Conservation (phyloP, 2,329 filamentous ascomycete species). For the Fusarium austroafricanum region DNA sequence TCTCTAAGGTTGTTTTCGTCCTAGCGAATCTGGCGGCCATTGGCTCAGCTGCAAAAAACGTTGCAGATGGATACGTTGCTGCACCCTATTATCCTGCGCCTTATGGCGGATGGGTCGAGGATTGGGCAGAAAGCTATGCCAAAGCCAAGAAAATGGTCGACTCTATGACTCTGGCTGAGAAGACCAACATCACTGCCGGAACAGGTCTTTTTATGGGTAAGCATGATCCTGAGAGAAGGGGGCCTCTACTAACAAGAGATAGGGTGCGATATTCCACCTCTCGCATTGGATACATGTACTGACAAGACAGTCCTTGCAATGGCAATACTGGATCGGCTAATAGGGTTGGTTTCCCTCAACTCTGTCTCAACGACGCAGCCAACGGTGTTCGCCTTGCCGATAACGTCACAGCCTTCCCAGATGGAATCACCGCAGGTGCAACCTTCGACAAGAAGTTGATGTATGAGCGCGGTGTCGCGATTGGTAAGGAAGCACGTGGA, state of each 20-base stretch:
- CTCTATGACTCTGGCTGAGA: slow-evolving; percentile 83
- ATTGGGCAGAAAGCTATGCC: slow-evolving; percentile 76
- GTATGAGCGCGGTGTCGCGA: slow-evolving; percentile 72
- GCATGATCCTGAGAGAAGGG: background rate
- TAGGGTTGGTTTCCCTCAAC: slow-evolving; percentile 76
- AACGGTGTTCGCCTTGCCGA: slow-evolving; percentile 79
- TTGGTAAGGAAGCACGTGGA: slow-evolving; percentile 77
- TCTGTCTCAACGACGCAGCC: slow-evolving; percentile 79
- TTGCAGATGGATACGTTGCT: slow-evolving; percentile 51
- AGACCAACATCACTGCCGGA: slow-evolving; percentile 80
- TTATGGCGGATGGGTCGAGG: slow-evolving; percentile 75
- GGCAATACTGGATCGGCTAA: slow-evolving; percentile 80
- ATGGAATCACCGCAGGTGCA: slow-evolving; percentile 80
- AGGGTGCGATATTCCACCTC: slow-evolving; percentile 14
- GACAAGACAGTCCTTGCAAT: slow-evolving; percentile 68
- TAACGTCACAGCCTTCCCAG: slow-evolving; percentile 80
- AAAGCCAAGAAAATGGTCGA: slow-evolving; percentile 77
- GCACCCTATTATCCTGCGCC: slow-evolving; percentile 77
- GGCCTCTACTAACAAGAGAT: background rate
- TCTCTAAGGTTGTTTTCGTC: background rate
- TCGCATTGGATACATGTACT: background rate
- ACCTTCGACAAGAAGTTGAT: slow-evolving; percentile 81
- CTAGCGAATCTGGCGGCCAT: slow-evolving; percentile 6
- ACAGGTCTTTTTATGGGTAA: slow-evolving; percentile 77
- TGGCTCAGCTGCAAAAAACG: slow-evolving; percentile 1